Evolutionary conservation across 371 early-diverging fungal genomes (phyloP).

Genomic region (Lichtheimia ornata): DNA sequence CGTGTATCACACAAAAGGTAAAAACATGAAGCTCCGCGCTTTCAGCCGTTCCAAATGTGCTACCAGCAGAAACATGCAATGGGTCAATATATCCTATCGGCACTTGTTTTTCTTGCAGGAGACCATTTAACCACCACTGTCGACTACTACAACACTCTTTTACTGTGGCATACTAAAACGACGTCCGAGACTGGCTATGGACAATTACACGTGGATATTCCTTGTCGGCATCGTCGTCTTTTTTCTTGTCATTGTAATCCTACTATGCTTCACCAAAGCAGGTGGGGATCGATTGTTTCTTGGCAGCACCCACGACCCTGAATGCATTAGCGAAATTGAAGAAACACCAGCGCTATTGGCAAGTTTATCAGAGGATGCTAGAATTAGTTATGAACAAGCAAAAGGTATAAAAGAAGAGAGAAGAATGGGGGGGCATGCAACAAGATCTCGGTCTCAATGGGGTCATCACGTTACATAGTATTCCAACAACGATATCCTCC

Average conservation of each 20-base stretch:
- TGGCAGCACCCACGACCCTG: conserved; percentile 35
- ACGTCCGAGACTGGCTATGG: conserved; percentile 9
- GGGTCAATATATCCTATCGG: no score
- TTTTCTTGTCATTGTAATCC: conserved; percentile 37
- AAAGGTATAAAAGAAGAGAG: conserved; percentile 32
- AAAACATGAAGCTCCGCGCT: no score
- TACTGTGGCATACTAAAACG: no score
- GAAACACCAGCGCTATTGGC: conserved; percentile 45
- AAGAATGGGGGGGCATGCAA: neutral
- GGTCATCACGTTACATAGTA: conserved; percentile 19
- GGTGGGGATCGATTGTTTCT: conserved; percentile 40
- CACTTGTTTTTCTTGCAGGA: no score
- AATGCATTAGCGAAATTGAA: conserved; percentile 26
- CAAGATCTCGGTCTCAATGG: neutral
- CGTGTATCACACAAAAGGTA: no score
- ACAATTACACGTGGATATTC: conserved; percentile 42
- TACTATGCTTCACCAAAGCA: conserved; percentile 48
- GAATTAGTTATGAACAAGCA: conserved; percentile 52
- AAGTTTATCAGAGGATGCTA: conserved; percentile 43
- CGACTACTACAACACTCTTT: no score
- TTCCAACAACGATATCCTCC: conserved; percentile 63
- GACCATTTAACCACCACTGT: no score
- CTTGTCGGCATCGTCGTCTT: conserved; percentile 51
- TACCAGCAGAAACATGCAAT: no score
- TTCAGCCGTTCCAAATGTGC: no score